Conservation (phyloP, 2,329 filamentous ascomycete genomes). For the Scedosporium aurantiacum region DNA sequence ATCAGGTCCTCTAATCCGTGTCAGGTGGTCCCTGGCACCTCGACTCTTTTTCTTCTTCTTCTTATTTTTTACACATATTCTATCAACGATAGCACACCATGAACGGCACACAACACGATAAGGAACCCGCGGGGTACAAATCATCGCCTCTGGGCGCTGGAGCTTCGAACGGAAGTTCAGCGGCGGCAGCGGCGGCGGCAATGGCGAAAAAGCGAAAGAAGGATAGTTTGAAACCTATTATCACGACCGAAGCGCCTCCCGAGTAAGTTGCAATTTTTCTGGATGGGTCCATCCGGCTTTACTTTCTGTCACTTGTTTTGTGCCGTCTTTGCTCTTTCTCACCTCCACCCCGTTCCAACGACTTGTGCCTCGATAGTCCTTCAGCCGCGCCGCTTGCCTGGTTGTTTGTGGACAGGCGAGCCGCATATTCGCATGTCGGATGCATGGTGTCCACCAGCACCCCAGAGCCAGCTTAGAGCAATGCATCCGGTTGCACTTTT, state of each 20-base stretch:
- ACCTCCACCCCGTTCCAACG: too few species aligned
- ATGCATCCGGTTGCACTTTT: too few species aligned
- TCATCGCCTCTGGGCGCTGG: background rate
- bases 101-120: constrained; percentile 7
- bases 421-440: too few species aligned
- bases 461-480: too few species aligned
- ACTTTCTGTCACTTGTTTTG: constrained; percentile 3
- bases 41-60: background rate
- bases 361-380: too few species aligned
- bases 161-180: background rate
- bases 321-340: too few species aligned
- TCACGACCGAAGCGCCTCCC: constrained; percentile 52
- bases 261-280: constrained; percentile 17
- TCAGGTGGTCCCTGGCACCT: background rate
- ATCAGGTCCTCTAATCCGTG: too few species aligned
- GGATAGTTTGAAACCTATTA: constrained; percentile 63
- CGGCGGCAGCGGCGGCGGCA: background rate
- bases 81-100: background rate
- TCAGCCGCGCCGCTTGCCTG: too few species aligned
- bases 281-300: constrained; percentile 14
- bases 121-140: background rate
- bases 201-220: constrained; percentile 61
- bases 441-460: too few species aligned
- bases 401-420: too few species aligned
- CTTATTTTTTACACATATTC: background rate